phyloP scores from a whole-genome alignment of 495 filamentous ascomycete species.

The Talaromyces proteolyticus region DNA sequence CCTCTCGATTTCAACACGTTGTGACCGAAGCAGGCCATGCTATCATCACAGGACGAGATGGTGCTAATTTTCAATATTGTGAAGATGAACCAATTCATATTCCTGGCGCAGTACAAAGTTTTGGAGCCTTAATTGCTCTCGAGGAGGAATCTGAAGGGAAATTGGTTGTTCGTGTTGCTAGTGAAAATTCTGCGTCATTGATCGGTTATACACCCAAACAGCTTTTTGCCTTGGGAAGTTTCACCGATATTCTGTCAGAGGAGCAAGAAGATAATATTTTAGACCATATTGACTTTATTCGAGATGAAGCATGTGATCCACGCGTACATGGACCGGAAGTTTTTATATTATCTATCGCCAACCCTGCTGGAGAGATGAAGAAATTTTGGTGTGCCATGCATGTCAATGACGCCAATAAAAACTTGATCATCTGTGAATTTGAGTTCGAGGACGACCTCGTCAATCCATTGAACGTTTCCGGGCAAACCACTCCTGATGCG shows the following conservation, averaged over 20 bases:
- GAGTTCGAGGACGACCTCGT: conserved; percentile 77
- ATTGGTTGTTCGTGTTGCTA: conserved; percentile 69
- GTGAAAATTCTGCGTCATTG: conserved; percentile 75
- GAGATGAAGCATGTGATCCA: conserved; percentile 65
- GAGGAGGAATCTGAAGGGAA: conserved; percentile 62
- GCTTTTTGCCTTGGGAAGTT: conserved; percentile 68
- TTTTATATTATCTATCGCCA: conserved; percentile 66
- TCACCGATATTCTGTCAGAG: conserved; percentile 73
- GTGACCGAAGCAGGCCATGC: conserved; percentile 77
- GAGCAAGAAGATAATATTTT: conserved; percentile 78
- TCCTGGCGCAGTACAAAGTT: conserved; percentile 84
- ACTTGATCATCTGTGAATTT: conserved; percentile 85
- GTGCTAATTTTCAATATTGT: conserved; percentile 65
- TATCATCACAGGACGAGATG: conserved; percentile 74
- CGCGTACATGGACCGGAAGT: conserved; percentile 76
- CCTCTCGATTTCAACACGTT: conserved; percentile 74
- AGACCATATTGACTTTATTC: conserved; percentile 84
- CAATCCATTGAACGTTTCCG: conserved; percentile 59
- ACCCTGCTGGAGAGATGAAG: conserved; percentile 41
- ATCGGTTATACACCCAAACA: conserved; percentile 76
- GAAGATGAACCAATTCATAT: conserved; percentile 95
- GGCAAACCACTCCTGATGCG: conserved; percentile 46
- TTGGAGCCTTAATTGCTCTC: conserved; percentile 75
- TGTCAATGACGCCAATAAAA: conserved; percentile 54
- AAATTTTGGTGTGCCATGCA: conserved; percentile 92